Percentiles rank a stretch among this genome's conserved stretches.
These are phyloP conservation scores for Chaetomium tenue DNA, from an alignment of 495 filamentous ascomycete genomes.

Conservation along the genomic window DNA sequence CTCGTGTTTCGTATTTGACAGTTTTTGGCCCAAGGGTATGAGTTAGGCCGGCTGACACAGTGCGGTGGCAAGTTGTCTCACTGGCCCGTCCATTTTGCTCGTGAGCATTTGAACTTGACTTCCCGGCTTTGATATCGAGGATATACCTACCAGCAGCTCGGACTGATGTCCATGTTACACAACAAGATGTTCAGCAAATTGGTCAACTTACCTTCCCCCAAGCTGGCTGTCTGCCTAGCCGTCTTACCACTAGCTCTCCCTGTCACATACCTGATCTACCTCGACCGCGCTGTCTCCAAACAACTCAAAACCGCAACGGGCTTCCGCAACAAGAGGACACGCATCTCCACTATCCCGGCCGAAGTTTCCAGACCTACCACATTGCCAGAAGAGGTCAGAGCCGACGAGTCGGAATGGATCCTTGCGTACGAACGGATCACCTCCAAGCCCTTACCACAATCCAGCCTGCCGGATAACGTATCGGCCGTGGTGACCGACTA, in stretches of 20 bases:
- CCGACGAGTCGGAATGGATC: conserved; percentile 22
- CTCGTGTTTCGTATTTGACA: too few relatives aligned
- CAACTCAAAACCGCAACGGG: background rate
- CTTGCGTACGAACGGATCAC: conserved; percentile 33
- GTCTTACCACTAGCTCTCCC: conserved; percentile 8
- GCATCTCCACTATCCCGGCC: background rate
- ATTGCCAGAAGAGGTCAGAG: conserved; percentile 9
- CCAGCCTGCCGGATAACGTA: background rate
- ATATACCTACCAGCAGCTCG: background rate
- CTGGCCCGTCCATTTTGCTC: background rate
- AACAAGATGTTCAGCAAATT: background rate
- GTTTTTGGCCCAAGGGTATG: too few relatives aligned
- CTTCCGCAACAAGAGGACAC: conserved; percentile 2
- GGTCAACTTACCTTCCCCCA: background rate
- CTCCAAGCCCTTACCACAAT: conserved; percentile 21
- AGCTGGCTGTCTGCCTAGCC: background rate
- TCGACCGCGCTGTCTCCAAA: conserved; percentile 9
- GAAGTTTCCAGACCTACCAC: background rate
- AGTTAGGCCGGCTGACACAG: conserved; percentile 1
- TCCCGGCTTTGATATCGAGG: background rate
- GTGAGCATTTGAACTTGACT: background rate
- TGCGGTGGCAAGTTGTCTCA: background rate
- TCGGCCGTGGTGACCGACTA: conserved; percentile 29
- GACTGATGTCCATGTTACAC: too few relatives aligned
- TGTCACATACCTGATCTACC: conserved; percentile 16